These are phyloP conservation scores for Fabrea salina DNA, from an alignment of 169 alveolate genomes.

Conservation along the genomic window DNA sequence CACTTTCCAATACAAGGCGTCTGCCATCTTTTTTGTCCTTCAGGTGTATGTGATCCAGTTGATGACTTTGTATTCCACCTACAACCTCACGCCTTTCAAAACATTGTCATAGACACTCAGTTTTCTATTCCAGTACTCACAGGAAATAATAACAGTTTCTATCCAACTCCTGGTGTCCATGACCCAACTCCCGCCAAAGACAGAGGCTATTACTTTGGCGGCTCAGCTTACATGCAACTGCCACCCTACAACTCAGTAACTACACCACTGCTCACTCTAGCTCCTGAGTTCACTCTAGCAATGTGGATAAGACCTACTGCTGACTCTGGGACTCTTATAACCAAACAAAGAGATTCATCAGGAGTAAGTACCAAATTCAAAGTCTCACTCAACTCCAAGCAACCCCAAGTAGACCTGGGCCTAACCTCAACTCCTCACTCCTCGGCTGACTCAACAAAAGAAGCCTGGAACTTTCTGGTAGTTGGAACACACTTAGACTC, in stretches of 20 bases:
- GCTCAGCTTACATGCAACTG: not conserved
- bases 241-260: not conserved
- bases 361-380: too few species aligned
- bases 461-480: not conserved
- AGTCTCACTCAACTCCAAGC: too few species aligned
- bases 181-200: not conserved
- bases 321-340: not conserved
- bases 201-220: constrained; percentile 19
- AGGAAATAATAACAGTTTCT: not conserved
- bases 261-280: not conserved
- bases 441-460: too few species aligned
- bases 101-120: not conserved
- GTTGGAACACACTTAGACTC: not conserved
- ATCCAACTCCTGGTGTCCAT: constrained; percentile 1
- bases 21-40: too few species aligned
- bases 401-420: too few species aligned
- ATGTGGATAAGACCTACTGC: not conserved
- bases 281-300: constrained; percentile 1
- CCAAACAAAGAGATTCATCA: not conserved
- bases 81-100: too few species aligned
- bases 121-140: not conserved
- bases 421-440: not conserved
- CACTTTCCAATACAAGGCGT: too few species aligned
- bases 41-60: too few species aligned
- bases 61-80: too few species aligned